Conservation (phyloP, 305 asterid species). For the Andrographis paniculata region DNA sequence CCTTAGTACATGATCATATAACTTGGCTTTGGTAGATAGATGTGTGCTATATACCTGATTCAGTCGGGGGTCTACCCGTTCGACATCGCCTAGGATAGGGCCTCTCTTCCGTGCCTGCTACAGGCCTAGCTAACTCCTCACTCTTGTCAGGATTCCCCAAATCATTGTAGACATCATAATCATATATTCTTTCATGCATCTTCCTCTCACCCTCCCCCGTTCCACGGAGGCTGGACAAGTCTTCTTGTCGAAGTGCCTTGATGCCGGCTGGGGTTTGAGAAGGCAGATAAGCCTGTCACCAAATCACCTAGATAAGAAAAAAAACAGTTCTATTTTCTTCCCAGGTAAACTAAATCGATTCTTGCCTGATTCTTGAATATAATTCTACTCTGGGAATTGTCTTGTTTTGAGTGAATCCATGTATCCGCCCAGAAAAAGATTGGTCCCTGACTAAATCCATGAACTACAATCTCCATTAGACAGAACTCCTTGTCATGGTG, state of each 20-base stretch:
- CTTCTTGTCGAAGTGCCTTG: conserved; percentile 54
- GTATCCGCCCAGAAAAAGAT: conserved; percentile 54
- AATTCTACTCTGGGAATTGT: conserved; percentile 54
- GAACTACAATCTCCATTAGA: conserved; percentile 58
- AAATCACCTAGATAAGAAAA: conserved; percentile 6
- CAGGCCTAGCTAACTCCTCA: conserved; percentile 48
- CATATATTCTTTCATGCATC: conserved; percentile 61
- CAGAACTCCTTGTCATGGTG: conserved; percentile 59
- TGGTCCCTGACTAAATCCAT: conserved; percentile 53
- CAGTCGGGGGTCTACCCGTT: conserved; percentile 56
- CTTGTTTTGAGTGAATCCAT: conserved; percentile 71
- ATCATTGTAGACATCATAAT: conserved; percentile 73
- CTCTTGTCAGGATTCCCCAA: conserved; percentile 74
- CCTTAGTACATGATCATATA: background rate
- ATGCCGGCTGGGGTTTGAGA: conserved; percentile 68
- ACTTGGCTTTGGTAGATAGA: background rate
- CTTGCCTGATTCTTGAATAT: conserved; percentile 67
- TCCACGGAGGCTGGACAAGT: conserved; percentile 60
- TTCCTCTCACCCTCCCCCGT: conserved; percentile 56
- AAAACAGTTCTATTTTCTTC: no score
- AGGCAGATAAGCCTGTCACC: conserved; percentile 56
- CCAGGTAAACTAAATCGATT: background rate
- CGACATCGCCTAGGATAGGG: conserved; percentile 89
- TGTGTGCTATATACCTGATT: conserved; percentile 31
- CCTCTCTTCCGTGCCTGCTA: conserved; percentile 46